phyloP scores from a whole-genome alignment of 306 rosid species.

The Cyclanthera cordifolia region DNA sequence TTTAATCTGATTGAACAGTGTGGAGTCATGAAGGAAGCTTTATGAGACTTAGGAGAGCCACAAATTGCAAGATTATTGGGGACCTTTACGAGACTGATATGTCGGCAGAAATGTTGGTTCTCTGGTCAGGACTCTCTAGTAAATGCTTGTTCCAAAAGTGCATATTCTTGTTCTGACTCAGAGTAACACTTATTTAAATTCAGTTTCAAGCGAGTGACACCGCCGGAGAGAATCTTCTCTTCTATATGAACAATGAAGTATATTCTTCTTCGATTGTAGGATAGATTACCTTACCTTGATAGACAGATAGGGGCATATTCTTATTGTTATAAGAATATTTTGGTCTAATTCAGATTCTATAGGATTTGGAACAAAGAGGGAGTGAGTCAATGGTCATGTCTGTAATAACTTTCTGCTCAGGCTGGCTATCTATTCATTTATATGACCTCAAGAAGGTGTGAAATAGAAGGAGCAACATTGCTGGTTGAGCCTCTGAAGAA shows the following conservation, averaged over 20 bases:
- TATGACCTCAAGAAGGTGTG: conserved; percentile 7
- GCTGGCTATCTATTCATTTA: too few relatives aligned
- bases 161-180: conserved; percentile 42
- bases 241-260: conserved; percentile 36
- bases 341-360: conserved; percentile 47
- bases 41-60: conserved; percentile 19
- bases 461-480: background rate
- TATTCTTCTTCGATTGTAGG: conserved; percentile 43
- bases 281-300: conserved; percentile 29
- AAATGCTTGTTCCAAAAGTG: conserved; percentile 24
- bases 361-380: conserved; percentile 31
- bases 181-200: conserved; percentile 28
- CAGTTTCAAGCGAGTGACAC: conserved; percentile 27
- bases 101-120: conserved; percentile 9
- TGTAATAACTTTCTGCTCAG: conserved; percentile 32
- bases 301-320: conserved; percentile 49
- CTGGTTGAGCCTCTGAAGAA: background rate
- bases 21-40: conserved; percentile 19
- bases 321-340: conserved; percentile 32
- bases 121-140: conserved; percentile 35
- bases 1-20: conserved; percentile 30
- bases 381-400: conserved; percentile 43
- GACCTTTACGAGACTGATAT: too few relatives aligned
- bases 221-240: conserved; percentile 25
- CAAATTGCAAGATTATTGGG: conserved; percentile 15